Percentiles rank a stretch among this genome's conserved stretches.
Conservation (phyloP, 345 rosid species). For the Hibiscus tridactylites region DNA sequence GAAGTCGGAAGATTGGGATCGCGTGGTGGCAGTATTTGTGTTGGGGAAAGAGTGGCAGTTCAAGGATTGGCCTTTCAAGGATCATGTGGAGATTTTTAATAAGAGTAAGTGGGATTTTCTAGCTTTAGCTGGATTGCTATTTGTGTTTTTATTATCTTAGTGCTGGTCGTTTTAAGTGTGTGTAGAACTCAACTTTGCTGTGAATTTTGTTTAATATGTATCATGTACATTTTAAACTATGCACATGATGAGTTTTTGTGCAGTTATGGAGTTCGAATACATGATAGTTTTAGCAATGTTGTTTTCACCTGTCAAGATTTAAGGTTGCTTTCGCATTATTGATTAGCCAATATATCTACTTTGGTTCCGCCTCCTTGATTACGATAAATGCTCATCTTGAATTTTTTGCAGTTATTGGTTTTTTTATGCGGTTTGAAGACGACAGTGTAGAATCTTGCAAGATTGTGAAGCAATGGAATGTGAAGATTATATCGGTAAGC, state of each 20-base stretch:
- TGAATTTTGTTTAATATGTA: background rate
- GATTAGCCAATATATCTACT: background rate
- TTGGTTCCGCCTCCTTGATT: background rate
- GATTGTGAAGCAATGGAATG: constrained; percentile 97
- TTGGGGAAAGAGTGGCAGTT: constrained; percentile 99
- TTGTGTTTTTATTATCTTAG: background rate
- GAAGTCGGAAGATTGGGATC: constrained; percentile 86
- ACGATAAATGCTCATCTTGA: background rate
- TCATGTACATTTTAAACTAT: background rate
- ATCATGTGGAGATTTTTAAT: constrained; percentile 85
- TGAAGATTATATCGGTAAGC: constrained; percentile 85
- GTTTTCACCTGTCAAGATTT: background rate
- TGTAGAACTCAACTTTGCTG: background rate
- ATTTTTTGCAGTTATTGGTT: constrained; percentile 69
- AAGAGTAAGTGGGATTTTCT: constrained; percentile 46
- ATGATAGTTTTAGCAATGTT: background rate
- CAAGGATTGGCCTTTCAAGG: constrained; percentile 98
- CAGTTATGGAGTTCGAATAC: background rate
- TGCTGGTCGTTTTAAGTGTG: background rate
- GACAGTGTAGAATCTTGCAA: constrained; percentile 92
- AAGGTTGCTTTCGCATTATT: background rate
- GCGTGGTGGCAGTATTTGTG: constrained; percentile 84
- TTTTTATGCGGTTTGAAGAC: constrained; percentile 89
- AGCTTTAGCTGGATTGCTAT: background rate
- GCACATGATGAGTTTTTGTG: constrained; percentile 1